Percentiles rank a stretch among this genome's conserved stretches.
These are phyloP conservation scores for Begonia peltatifolia DNA, from an alignment of 306 rosid species.

Conservation along the genomic window DNA sequence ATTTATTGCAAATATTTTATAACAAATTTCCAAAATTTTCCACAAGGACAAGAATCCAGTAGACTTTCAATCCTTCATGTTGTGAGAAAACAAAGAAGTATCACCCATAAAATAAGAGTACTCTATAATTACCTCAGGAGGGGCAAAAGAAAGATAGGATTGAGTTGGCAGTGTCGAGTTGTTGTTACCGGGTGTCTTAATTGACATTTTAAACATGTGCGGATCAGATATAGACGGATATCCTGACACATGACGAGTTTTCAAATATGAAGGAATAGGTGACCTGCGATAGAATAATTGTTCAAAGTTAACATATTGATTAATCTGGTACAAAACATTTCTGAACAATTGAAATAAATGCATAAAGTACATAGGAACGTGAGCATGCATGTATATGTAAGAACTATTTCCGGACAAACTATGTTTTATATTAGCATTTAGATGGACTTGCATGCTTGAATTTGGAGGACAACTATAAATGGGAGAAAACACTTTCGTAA, in stretches of 20 bases:
- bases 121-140: conserved; percentile 68
- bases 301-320: conserved; percentile 3
- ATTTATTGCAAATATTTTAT: background rate
- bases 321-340: too few relatives aligned
- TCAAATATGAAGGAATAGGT: conserved; percentile 46
- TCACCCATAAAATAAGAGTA: conserved; percentile 7
- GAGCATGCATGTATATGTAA: too few relatives aligned
- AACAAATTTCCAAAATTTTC: too few relatives aligned
- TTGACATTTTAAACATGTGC: conserved; percentile 23
- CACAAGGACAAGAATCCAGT: too few relatives aligned
- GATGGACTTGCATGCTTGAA: too few relatives aligned
- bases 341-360: too few relatives aligned
- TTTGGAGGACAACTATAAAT: too few relatives aligned
- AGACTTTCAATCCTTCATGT: background rate
- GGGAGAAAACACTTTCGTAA: too few relatives aligned
- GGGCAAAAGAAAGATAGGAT: conserved; percentile 77
- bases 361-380: too few relatives aligned
- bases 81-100: conserved; percentile 5
- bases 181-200: conserved; percentile 51
- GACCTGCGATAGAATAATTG: conserved; percentile 32
- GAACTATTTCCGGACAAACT: too few relatives aligned
- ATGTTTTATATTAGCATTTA: too few relatives aligned
- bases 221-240: conserved; percentile 66
- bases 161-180: conserved; percentile 35
- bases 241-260: conserved; percentile 50